Percentiles rank a stretch among this genome's conserved stretches.
These are phyloP conservation scores for Backusella tarrabulga DNA, from an alignment of 192 early-diverging fungal species.

Conservation along the genomic window DNA sequence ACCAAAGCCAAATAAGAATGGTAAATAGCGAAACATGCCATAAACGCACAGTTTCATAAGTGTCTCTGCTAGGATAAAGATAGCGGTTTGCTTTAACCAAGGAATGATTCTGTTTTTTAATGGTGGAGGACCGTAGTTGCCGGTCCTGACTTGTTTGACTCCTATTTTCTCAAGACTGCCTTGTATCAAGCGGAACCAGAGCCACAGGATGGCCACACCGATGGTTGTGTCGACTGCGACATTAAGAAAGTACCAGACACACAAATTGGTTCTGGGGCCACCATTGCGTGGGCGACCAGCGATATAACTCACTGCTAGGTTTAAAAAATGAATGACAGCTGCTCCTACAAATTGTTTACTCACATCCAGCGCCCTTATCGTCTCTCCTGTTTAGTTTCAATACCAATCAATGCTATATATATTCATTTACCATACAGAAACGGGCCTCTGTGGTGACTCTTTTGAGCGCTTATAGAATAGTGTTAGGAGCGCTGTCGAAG, in stretches of 20 bases:
- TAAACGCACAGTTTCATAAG: conserved; percentile 73
- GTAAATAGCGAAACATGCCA: conserved; percentile 55
- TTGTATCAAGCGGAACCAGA: conserved; percentile 52
- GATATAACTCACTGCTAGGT: conserved; percentile 65
- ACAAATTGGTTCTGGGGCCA: conserved; percentile 58
- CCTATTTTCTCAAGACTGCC: conserved; percentile 35
- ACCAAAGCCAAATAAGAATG: conserved; percentile 63
- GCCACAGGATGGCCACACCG: conserved; percentile 70
- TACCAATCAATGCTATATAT: background rate
- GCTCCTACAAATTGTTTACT: conserved; percentile 77
- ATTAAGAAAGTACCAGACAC: conserved; percentile 76
- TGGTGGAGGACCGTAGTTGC: conserved; percentile 72
- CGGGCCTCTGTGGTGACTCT: conserved; percentile 65
- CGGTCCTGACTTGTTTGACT: conserved; percentile 59
- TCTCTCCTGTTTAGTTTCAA: background rate
- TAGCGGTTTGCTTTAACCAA: conserved; percentile 66
- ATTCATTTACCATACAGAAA: conserved; percentile 59
- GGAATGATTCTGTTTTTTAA: conserved; percentile 34
- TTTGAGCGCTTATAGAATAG: conserved; percentile 69
- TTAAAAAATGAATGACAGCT: conserved; percentile 66
- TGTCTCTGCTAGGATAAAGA: conserved; percentile 64
- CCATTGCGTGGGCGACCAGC: conserved; percentile 50
- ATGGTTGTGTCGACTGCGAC: conserved; percentile 75
- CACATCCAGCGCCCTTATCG: conserved; percentile 63
- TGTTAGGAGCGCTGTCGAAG: conserved; percentile 63